These are phyloP conservation scores for Venturiaceae sp. DNA, from an alignment of 2,329 filamentous ascomycete genomes.

Conservation along the genomic window DNA sequence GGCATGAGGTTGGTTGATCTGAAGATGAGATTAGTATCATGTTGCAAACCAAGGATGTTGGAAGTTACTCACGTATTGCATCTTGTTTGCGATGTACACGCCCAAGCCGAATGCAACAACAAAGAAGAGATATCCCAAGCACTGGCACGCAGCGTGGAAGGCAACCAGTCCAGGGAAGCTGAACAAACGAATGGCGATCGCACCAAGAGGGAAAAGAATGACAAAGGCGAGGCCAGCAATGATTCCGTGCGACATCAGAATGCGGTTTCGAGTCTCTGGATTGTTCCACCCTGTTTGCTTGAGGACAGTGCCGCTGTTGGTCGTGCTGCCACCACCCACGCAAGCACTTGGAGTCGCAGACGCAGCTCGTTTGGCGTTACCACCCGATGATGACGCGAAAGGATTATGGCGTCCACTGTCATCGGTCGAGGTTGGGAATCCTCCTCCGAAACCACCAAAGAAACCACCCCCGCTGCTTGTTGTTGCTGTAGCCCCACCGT, in stretches of 20 bases:
- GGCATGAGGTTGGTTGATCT: conserved; percentile 34
- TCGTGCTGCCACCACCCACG: conserved; percentile 5
- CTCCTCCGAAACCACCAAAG: conserved; percentile 10
- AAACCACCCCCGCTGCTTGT: conserved; percentile 2
- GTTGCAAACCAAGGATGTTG: not conserved
- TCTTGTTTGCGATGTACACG: conserved; percentile 34
- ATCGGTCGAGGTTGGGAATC: conserved; percentile 6
- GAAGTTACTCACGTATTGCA: conserved; percentile 13
- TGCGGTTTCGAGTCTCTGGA: conserved; percentile 13
- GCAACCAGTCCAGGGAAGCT: conserved; percentile 33
- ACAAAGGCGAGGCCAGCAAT: conserved; percentile 34
- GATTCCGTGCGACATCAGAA: conserved; percentile 33
- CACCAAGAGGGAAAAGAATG: conserved; percentile 34
- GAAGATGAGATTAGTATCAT: not conserved
- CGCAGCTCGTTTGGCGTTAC: conserved; percentile 2
- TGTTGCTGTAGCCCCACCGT: not conserved
- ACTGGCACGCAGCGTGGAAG: conserved; percentile 37
- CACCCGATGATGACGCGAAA: conserved; percentile 1
- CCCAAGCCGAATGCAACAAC: conserved; percentile 42
- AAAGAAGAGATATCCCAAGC: conserved; percentile 36
- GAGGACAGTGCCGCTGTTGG: conserved; percentile 10
- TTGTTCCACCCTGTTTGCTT: not conserved
- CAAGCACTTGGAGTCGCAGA: not conserved
- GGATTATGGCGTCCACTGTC: not conserved
- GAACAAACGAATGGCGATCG: conserved; percentile 31